Percentiles rank a stretch among this genome's conserved stretches.
Evolutionary conservation across 2,329 filamentous ascomycete species (phyloP).

Genomic region (Paecilomyces sp.): DNA sequence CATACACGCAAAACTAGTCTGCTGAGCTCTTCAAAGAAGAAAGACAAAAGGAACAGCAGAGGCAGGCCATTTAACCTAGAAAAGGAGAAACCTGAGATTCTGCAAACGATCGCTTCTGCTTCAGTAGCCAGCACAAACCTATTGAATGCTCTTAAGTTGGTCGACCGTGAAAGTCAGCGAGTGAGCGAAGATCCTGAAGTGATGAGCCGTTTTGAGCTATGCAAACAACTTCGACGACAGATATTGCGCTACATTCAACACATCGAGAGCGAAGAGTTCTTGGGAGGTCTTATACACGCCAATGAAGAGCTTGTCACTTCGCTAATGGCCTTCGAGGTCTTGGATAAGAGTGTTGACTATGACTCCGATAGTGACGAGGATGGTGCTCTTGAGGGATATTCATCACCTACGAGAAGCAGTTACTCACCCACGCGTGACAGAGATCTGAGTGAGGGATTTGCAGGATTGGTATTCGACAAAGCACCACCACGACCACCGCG

Average conservation of each 20-base stretch:
- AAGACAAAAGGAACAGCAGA: conserved; percentile 48
- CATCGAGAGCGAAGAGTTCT: conserved; percentile 83
- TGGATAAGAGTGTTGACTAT: conserved; percentile 60
- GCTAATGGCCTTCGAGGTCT: conserved; percentile 88
- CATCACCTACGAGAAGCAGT: conserved; percentile 13
- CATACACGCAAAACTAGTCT: conserved; percentile 23
- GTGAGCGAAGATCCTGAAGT: conserved; percentile 79
- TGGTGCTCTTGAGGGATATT: conserved; percentile 19
- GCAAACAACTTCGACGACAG: conserved; percentile 76
- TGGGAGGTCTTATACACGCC: conserved; percentile 82
- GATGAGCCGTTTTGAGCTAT: conserved; percentile 71
- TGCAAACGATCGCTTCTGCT: conserved; percentile 79
- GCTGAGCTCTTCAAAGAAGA: conserved; percentile 32
- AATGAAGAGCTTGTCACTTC: conserved; percentile 95
- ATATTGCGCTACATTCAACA: conserved; percentile 89
- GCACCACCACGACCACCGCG: conserved; percentile 46
- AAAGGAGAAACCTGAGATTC: conserved; percentile 78
- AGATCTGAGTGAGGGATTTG: conserved; percentile 23
- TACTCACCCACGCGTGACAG: conserved; percentile 9
- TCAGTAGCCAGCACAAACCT: conserved; percentile 89
- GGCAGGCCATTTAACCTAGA: conserved; percentile 69
- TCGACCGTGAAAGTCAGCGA: conserved; percentile 81
- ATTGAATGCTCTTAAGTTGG: conserved; percentile 75
- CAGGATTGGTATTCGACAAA: conserved; percentile 24
- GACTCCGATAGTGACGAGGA: conserved; percentile 61